Percentiles rank a stretch among this genome's conserved stretches.
Conservation (phyloP, 169 alveolate genomes). For the Babesia caballi region DNA sequence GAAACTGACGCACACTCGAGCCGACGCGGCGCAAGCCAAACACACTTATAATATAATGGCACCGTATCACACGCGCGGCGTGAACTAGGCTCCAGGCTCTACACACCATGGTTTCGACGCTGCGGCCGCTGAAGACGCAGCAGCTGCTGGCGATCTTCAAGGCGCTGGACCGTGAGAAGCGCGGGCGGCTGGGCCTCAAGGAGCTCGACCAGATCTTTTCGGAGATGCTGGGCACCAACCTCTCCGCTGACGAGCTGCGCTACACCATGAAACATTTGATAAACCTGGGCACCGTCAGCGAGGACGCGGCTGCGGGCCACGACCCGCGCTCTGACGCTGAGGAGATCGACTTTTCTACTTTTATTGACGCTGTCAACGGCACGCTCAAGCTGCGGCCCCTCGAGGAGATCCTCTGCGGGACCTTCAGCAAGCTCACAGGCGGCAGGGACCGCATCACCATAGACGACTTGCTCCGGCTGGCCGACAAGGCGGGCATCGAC, state of each 20-base stretch:
- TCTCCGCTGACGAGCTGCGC: conserved; percentile 24
- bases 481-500: conserved; percentile 30
- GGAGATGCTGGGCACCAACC: conserved; percentile 15
- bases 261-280: conserved; percentile 23
- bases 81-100: no score
- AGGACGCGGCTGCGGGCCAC: conserved; percentile 5
- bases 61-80: neutral
- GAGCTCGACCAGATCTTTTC: conserved; percentile 22
- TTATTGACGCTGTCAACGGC: conserved; percentile 35
- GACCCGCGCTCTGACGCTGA: neutral
- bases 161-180: conserved; percentile 30
- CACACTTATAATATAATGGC: neutral
- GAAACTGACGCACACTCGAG: conserved; percentile 4
- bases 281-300: conserved; percentile 24
- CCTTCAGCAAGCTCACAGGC: conserved; percentile 35
- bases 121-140: conserved; percentile 40
- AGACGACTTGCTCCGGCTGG: conserved; percentile 36
- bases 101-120: conserved; percentile 10
- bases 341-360: conserved; percentile 48
- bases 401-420: conserved; percentile 21
- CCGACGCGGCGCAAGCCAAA: neutral
- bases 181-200: conserved; percentile 12
- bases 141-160: conserved; percentile 51
- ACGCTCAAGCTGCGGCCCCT: conserved; percentile 21
- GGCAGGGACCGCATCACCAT: conserved; percentile 46